phyloP scores from a whole-genome alignment of 2,329 filamentous ascomycete species.

The Beauveria australis region DNA sequence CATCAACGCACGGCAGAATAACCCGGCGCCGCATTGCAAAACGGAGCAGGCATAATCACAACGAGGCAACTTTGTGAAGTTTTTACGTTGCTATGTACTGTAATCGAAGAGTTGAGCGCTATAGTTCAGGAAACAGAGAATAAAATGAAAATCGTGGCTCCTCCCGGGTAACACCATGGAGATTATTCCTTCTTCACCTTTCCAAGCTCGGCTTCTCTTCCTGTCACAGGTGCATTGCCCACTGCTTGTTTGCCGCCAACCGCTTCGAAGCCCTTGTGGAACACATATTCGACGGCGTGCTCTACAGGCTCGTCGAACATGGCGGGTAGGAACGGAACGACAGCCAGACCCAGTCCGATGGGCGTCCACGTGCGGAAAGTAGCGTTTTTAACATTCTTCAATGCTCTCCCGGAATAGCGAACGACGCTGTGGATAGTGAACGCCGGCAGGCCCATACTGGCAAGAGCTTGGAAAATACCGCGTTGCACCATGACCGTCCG shows the following conservation, averaged over 20 bases:
- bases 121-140: background rate
- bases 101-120: background rate
- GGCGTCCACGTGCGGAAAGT: constrained; percentile 77
- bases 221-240: constrained; percentile 45
- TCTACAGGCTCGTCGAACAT: constrained; percentile 92
- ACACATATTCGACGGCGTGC: constrained; percentile 80
- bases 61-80: too few relatives aligned
- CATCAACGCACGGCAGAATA: too few relatives aligned
- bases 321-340: constrained; percentile 75
- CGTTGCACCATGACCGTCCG: constrained; percentile 85
- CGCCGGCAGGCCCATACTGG: constrained; percentile 88
- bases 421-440: constrained; percentile 94
- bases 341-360: constrained; percentile 70
- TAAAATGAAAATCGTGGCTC: background rate
- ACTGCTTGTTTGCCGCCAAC: constrained; percentile 57
- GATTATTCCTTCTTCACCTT: constrained; percentile 37
- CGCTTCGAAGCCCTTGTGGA: constrained; percentile 71
- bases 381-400: constrained; percentile 74
- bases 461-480: constrained; percentile 81
- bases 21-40: too few relatives aligned
- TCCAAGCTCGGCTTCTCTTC: constrained; percentile 34
- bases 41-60: too few relatives aligned
- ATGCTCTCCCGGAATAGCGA: constrained; percentile 73
- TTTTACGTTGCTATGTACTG: background rate
- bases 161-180: constrained; percentile 1